A percentile compares a stretch with the other conserved stretches of the same genome.
phyloP scores from a whole-genome alignment of 257 asterid species.

The Echium plantagineum region DNA sequence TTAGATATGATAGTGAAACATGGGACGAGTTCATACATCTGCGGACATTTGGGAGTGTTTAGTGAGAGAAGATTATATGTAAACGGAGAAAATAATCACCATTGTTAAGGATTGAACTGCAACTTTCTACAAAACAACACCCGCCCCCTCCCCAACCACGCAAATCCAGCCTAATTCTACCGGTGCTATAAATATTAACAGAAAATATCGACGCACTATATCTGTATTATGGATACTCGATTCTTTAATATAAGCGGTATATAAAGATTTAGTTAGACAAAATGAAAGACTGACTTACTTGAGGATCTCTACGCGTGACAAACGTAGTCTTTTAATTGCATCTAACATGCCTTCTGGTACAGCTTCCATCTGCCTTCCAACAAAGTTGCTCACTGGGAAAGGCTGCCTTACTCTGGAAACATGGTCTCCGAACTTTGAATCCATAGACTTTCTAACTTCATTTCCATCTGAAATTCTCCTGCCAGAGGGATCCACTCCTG shows the following conservation, averaged over 20 bases:
- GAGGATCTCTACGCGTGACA: conserved; percentile 62
- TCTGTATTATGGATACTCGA: no score
- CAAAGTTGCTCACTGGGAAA: conserved; percentile 12
- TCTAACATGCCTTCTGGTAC: conserved; percentile 33
- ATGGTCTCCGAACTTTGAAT: conserved; percentile 13
- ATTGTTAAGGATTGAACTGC: no score
- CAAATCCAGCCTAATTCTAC: no score
- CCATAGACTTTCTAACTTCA: conserved; percentile 16
- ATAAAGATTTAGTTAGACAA: no score
- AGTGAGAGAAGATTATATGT: not conserved
- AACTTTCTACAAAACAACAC: no score
- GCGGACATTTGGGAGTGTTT: conserved; percentile 9
- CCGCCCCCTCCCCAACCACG: no score
- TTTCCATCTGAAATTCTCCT: conserved; percentile 18
- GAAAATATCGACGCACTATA: no score
- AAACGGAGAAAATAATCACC: no score
- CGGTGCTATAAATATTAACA: no score
- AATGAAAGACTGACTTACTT: conserved; percentile 26
- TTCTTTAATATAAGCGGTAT: no score
- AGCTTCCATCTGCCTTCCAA: conserved; percentile 8
- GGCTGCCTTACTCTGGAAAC: conserved; percentile 5
- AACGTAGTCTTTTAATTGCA: conserved; percentile 51
- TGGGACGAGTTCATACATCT: conserved; percentile 41
- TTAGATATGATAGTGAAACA: conserved; percentile 24
- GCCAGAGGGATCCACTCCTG: conserved; percentile 13